Base-by-base conservation (phyloP, 2,329 filamentous ascomycete genomes). In the Aschersonia sp. region DNA sequence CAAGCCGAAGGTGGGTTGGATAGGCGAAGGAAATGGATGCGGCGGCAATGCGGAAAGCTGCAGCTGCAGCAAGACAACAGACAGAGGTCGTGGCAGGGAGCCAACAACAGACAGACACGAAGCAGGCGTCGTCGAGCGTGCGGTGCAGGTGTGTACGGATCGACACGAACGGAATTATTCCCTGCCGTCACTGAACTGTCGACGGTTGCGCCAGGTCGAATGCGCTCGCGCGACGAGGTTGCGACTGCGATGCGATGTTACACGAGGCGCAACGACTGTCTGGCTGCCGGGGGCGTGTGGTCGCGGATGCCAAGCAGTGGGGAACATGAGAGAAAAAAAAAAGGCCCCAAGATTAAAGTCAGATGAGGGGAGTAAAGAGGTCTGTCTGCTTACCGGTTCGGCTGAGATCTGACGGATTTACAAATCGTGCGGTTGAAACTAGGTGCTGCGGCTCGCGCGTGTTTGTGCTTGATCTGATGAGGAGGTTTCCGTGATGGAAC, bases 181-280 rank as follows among this genome's bases (percentile, higher is more conserved):
- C n/a, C 40, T 9, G 40, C 40, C 40, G 40, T 42, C 40, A 12
- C 6, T 7, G 35, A 38, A 38, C 7, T 12, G 35, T n/a, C 20
- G 40, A 42, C 40, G 6, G 5, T 42, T 28, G 40, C 9, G 40
- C 7, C 35, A 42, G 40, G 9, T 20, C 40, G 44, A 10, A 46
- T 45, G 48, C 35, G 45, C 42, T 41, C 29, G 45, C 40, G 44
- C 48, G 41, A 49, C 38, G 10, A 42, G 30, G 43, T 43, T 51
- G 42, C 49, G 49, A 48, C 49, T 32, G 47, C 49, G 47, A 51
- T 47, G 49, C 35, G 38, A 50, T 46, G 47, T 51, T 47, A 48
- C 49, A 51, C 47, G 44, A 44, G 42, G 49, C 49, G 49, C 49
- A 51, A 50, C 40, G 40, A 31, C 28, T 40, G 46, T 46, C 46